Percentiles rank a stretch among this genome's conserved stretches.
Evolutionary conservation across 441 rosid genomes (phyloP).

Genomic region (Aleurites moluccanus): DNA sequence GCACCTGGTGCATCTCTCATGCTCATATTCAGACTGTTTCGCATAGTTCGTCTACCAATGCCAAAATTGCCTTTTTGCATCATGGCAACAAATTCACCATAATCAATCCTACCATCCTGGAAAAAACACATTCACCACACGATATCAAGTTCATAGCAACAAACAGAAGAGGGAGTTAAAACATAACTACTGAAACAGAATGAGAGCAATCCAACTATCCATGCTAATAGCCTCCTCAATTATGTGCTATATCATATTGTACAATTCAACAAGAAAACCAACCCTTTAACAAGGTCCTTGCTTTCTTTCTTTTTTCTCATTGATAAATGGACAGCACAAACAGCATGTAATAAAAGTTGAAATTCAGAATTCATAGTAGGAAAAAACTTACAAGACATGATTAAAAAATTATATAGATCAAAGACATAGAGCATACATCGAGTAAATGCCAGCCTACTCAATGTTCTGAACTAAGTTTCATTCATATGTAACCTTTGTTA

Average conservation of each 20-base stretch:
- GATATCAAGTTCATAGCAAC: not conserved
- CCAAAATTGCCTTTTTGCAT: slow-evolving; percentile 97
- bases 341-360: not conserved
- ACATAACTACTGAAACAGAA: not conserved
- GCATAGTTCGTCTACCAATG: slow-evolving; percentile 88
- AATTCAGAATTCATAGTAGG: not conserved
- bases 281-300: not conserved
- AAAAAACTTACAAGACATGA: not conserved
- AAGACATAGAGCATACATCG: not conserved
- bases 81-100: slow-evolving; percentile 96
- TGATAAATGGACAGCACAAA: not conserved
- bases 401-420: not conserved
- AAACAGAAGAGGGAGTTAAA: not conserved
- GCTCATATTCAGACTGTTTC: slow-evolving; percentile 87
- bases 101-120: slow-evolving; percentile 96
- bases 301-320: no score
- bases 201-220: not conserved
- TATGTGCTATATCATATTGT: not conserved
- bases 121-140: slow-evolving; percentile 16
- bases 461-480: not conserved
- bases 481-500: not conserved
- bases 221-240: not conserved
- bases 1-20: slow-evolving; percentile 76
- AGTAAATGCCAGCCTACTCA: not conserved
- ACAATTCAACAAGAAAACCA: not conserved